These are phyloP conservation scores for Tulasnella sp. DNA, from an alignment of 768 basidiomycete species.

Conservation along the genomic window DNA sequence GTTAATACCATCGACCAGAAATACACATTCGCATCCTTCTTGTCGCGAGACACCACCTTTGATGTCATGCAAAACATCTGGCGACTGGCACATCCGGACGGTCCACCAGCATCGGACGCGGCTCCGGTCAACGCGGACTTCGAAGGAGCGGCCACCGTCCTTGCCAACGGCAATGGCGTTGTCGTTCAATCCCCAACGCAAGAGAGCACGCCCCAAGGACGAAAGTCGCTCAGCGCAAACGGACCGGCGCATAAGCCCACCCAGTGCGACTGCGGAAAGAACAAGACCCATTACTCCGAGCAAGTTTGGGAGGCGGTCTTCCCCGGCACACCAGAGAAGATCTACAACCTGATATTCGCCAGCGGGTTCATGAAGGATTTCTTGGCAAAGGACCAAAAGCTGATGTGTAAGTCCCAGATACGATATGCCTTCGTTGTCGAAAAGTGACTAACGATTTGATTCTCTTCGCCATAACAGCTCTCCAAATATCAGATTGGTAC, in stretches of 20 bases:
- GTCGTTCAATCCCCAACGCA: background rate
- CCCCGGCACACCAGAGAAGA: constrained; percentile 89
- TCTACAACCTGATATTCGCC: constrained; percentile 93
- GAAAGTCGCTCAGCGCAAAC: background rate
- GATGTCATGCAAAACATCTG: constrained; percentile 96
- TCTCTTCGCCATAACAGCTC: constrained; percentile 49
- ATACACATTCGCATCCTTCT: constrained; percentile 94
- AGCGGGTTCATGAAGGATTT: constrained; percentile 96
- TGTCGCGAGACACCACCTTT: constrained; percentile 91
- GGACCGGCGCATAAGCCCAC: constrained; percentile 47
- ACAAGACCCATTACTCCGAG: constrained; percentile 66
- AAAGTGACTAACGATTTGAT: background rate
- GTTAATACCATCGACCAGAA: constrained; percentile 74
- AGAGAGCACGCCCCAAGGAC: background rate
- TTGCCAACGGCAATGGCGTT: background rate
- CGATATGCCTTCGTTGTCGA: background rate
- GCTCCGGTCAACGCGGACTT: background rate
- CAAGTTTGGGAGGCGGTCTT: constrained; percentile 70
- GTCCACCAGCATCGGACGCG: constrained; percentile 29
- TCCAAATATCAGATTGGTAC: constrained; percentile 94
- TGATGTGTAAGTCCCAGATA: constrained; percentile 58
- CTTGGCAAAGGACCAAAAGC: constrained; percentile 81
- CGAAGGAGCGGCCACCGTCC: background rate
- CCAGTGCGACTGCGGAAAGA: constrained; percentile 65
- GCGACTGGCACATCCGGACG: constrained; percentile 73